Conservation (phyloP, 192 early-diverging fungal species). For the Backusella australiensis region DNA sequence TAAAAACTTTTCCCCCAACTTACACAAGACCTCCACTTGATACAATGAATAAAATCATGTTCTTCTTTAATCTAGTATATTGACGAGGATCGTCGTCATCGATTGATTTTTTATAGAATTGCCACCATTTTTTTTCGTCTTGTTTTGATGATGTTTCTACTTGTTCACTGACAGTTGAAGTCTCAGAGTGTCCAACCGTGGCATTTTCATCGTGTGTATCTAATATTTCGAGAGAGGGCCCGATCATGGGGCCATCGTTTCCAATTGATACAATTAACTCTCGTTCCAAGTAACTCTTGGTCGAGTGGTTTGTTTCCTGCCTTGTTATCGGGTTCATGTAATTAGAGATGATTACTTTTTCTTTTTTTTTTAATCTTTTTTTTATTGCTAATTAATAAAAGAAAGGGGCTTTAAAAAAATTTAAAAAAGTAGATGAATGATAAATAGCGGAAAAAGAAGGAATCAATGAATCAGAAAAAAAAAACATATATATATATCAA, state of each 20-base stretch:
- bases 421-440: not conserved
- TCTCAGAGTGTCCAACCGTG: not conserved
- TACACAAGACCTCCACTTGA: slow-evolving; percentile 8
- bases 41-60: slow-evolving; percentile 11
- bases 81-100: not conserved
- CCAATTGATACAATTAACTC: not conserved
- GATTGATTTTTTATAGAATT: not conserved
- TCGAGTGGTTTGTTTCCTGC: not conserved
- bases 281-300: slow-evolving; percentile 9
- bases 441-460: not conserved
- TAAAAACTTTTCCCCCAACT: not conserved
- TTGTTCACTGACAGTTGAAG: not conserved
- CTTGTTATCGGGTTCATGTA: not conserved
- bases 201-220: not conserved
- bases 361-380: not conserved
- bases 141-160: not conserved
- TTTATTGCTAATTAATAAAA: not conserved
- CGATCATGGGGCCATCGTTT: not conserved
- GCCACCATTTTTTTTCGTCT: not conserved
- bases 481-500: not conserved
- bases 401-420: not conserved
- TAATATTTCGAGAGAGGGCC: not conserved
- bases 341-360: not conserved
- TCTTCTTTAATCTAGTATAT: slow-evolving; percentile 11
- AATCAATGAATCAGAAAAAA: not conserved